Percentiles rank a stretch among this genome's conserved stretches.
phyloP scores from a whole-genome alignment of 805 yeast genomes.

The Saccharomycopsis selenospora region DNA sequence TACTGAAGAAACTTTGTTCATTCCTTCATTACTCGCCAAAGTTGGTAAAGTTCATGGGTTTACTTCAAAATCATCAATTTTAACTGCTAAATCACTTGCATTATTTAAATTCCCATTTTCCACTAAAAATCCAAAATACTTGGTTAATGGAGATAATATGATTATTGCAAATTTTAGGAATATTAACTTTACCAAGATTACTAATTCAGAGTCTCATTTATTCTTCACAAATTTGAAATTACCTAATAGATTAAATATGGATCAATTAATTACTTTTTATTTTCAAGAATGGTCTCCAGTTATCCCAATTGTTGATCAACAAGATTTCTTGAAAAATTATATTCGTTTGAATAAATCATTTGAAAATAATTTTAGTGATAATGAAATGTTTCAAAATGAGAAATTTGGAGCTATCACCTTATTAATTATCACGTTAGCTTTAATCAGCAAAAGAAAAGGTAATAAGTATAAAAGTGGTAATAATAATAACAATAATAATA shows the following conservation, averaged over 20 bases:
- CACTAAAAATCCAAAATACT: constrained; percentile 26
- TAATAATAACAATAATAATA: neutral
- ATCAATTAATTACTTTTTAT: constrained; percentile 57
- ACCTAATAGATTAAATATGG: constrained; percentile 53
- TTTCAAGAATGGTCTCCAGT: constrained; percentile 74
- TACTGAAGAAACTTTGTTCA: constrained; percentile 70
- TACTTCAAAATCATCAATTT: constrained; percentile 59
- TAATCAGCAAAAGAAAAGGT: constrained; percentile 25
- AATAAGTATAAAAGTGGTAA: constrained; percentile 2
- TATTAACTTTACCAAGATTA: constrained; percentile 33
- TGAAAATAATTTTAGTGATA: constrained; percentile 37
- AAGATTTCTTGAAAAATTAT: constrained; percentile 59
- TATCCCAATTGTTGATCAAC: constrained; percentile 63
- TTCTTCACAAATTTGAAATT: constrained; percentile 39
- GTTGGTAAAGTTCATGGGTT: constrained; percentile 67
- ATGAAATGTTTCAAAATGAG: constrained; percentile 39
- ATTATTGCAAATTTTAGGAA: constrained; percentile 27
- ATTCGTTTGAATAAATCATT: constrained; percentile 38
- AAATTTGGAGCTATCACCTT: constrained; percentile 46
- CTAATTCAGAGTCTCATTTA: constrained; percentile 35
- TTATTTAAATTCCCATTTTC: constrained; percentile 47
- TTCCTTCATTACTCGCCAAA: constrained; percentile 63
- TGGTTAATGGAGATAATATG: constrained; percentile 26
- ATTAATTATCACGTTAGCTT: constrained; percentile 43
- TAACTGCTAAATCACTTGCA: constrained; percentile 66